Percentiles rank a stretch among this genome's conserved stretches.
These are phyloP conservation scores for Umbelopsis isabellina DNA, from an alignment of 192 early-diverging fungal species.

Conservation along the genomic window DNA sequence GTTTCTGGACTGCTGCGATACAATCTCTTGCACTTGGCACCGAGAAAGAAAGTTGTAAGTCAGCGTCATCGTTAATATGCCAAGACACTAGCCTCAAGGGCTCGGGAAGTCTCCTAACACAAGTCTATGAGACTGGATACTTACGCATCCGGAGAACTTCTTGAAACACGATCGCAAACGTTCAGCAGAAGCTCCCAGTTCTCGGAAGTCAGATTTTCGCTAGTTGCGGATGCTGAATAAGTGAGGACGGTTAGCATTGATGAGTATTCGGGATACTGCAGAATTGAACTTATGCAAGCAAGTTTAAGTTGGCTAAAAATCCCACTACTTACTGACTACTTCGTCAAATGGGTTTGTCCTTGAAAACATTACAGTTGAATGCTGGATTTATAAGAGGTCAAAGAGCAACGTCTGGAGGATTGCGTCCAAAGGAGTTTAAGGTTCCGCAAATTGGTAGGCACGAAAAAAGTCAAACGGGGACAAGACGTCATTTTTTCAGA, in stretches of 20 bases:
- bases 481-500: slow-evolving; percentile 18
- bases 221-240: slow-evolving; percentile 79
- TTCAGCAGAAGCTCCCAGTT: slow-evolving; percentile 87
- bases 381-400: neutral
- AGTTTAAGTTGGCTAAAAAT: neutral
- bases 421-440: no score
- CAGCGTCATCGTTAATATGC: neutral
- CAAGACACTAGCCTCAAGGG: neutral
- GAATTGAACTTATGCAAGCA: neutral
- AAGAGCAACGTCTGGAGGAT: neutral
- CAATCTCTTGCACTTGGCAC: slow-evolving; percentile 64
- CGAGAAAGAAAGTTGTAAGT: neutral
- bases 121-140: neutral
- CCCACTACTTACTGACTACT: slow-evolving; percentile 48
- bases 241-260: no score
- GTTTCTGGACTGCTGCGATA: slow-evolving; percentile 72
- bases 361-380: slow-evolving; percentile 44
- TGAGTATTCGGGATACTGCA: neutral
- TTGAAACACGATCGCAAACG: slow-evolving; percentile 70
- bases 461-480: neutral
- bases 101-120: neutral
- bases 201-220: slow-evolving; percentile 90
- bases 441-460: neutral
- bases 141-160: slow-evolving; percentile 53
- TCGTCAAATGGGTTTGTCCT: slow-evolving; percentile 58